Evolutionary conservation across 208 protist genomes (phyloP).

Genomic region (Hexamita inflata): DNA sequence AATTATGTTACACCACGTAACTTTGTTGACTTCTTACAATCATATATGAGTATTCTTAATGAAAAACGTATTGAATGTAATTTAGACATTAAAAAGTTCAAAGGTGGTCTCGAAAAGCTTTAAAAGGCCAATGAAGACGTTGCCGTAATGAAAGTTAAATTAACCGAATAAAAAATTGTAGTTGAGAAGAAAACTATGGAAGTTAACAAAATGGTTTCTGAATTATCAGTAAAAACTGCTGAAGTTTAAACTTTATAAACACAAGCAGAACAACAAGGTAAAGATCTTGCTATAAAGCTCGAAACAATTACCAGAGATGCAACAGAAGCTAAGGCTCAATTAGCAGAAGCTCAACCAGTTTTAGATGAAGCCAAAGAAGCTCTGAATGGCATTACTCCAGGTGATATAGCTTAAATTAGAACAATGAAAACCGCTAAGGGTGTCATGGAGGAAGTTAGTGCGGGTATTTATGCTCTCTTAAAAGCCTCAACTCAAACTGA

Average conservation of each 20-base stretch:
- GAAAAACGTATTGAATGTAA: slow-evolving; percentile 69
- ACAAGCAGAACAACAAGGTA: slow-evolving; percentile 66
- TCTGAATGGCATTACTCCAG: slow-evolving; percentile 72
- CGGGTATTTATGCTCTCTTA: slow-evolving; percentile 30
- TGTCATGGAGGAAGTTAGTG: slow-evolving; percentile 77
- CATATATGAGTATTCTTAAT: slow-evolving; percentile 58
- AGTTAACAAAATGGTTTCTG: slow-evolving; percentile 62
- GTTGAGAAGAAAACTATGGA: slow-evolving; percentile 67
- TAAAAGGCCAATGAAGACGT: slow-evolving; percentile 77
- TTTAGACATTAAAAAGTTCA: slow-evolving; percentile 74
- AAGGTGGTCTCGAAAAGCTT: slow-evolving; percentile 81
- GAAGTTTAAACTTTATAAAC: slow-evolving; percentile 67
- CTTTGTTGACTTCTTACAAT: slow-evolving; percentile 88
- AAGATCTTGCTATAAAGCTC: slow-evolving; percentile 58
- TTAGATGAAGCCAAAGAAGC: slow-evolving; percentile 75
- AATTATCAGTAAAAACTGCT: slow-evolving; percentile 64
- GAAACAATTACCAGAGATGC: slow-evolving; percentile 54
- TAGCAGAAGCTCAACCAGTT: slow-evolving; percentile 81
- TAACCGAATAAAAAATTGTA: slow-evolving; percentile 65
- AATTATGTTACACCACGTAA: slow-evolving; percentile 96
- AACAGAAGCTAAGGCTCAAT: slow-evolving; percentile 69
- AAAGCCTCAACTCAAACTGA: slow-evolving; percentile 3
- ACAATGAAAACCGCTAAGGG: slow-evolving; percentile 78
- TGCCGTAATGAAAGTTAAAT: slow-evolving; percentile 59
- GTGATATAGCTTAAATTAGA: slow-evolving; percentile 83